Evolutionary conservation across 352 stramenopile species (phyloP), one percentile per base, ranked within the genome.

Genomic region (Pythium aristosporum): DNA sequence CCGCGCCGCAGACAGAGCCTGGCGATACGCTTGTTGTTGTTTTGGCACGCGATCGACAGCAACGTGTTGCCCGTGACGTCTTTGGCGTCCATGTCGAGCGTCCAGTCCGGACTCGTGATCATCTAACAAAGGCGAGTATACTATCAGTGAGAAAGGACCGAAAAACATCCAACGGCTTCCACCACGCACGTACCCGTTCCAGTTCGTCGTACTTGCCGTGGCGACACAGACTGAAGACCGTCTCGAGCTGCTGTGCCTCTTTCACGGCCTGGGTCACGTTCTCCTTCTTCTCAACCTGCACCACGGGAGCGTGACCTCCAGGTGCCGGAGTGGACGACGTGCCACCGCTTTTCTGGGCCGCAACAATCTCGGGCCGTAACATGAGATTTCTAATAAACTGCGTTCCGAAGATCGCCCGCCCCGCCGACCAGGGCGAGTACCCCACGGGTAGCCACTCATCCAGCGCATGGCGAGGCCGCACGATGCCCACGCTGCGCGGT

Each of bases 11-110:
- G 63, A 67, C 87, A 97, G 8, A 98, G 80, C 79, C 98, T 98
- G 41, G 83, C 82, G 46, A 99, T 98, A 49, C 94, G 83, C 72
- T 98, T 98, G 77, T 98, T 98, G 70, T 96, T 96, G 80, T 99
- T 99, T 64, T 99, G 95, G 32, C 87, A 96, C 0, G 92, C 95
- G 25, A 98, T 78, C 34, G 89, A 94, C 12, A 99, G 75, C n/a
- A 99, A 64, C 2, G 90, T 97, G 61, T 98, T 98, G 37, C 94
- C 95, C 20, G 89, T 86, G 8, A 82, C 77, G 59, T 99, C 95
- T 63, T 96, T 92, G 47, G 89, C 87, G 57, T 98, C 92, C 63
- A 99, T 97, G 12, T 74, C 68, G 15, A 98, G 68, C 3, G 78
- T 87, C 81, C 89, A 97, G 66, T 98, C 89, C n/a, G 89, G 86